Evolutionary conservation across 306 rosid species (phyloP), one percentile per base, ranked within the genome.

Genomic region (Begonia fuchsioides): DNA sequence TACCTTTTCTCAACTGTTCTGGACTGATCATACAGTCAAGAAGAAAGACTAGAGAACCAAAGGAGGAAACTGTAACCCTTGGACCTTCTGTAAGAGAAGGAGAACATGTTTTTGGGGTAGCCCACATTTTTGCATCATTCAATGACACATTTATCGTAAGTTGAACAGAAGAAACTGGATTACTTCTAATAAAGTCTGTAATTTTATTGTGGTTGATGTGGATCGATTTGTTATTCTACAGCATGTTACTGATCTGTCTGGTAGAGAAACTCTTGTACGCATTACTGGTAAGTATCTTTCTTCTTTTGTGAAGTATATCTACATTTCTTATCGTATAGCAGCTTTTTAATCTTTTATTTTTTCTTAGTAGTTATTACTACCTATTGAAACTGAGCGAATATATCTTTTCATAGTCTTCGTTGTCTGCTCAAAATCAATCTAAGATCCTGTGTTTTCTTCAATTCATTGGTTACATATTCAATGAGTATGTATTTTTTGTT

Each of bases 51-150:
- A 73, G 90, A 46, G 90, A 80, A 57, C 90, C 90, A 8, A 80
- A 80, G 73, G 90, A 80, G 45, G 90, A 80, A 5, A 76, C 54
- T 13, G 90, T 80, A 26, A 80, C 90, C 6, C 59, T 80, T 3
- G 90, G 90, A 18, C 90, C 90, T 18, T 55, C 81, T 32, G 90
- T 80, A 3, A 80, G 73, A 54, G 90, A 80, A 0, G 90, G 90
- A 3, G 90, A 80, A 52, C 78, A 80, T 38, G 90, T 65, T 40
- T 80, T 80, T 9, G 90, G 90, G 0, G 90, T 80, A 0, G 84
- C 90, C 39, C 84, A 80, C 47, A 76, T 80, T 35, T 80, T 64
- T 60, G 90, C 90, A 1, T 80, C 90, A 7, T 80, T 80, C 10
- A 80, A 80, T 51, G 90, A 80, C 10, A 80, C 90, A 3, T 80